Conservation (phyloP, 1,284 basidiomycete species). For the Veloporphyrellus conicus region DNA sequence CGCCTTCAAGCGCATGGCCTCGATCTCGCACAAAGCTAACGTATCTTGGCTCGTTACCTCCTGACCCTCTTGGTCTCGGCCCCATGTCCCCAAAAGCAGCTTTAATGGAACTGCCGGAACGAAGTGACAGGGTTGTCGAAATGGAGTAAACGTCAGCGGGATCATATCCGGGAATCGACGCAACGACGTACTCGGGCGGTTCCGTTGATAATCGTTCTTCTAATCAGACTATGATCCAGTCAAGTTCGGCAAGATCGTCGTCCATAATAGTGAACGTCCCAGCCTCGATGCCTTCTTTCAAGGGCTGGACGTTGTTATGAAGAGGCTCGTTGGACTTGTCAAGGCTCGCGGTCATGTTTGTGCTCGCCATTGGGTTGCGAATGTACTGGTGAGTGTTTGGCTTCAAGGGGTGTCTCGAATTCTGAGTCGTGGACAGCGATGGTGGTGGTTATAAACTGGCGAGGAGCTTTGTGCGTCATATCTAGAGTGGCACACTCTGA, state of each 20-base stretch:
- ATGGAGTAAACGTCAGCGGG: background rate
- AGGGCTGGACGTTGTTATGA: background rate
- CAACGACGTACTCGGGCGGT: conserved; percentile 1
- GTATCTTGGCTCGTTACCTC: background rate
- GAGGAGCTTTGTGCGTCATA: no score
- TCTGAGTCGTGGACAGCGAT: no score
- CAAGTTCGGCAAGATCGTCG: background rate
- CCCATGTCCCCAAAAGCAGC: no score
- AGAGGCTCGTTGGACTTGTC: background rate
- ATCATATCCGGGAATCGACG: background rate
- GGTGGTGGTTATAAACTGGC: no score
- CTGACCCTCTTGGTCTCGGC: no score
- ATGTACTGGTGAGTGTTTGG: no score
- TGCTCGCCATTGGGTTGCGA: background rate
- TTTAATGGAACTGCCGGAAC: background rate
- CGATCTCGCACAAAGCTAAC: background rate
- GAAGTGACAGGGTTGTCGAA: background rate
- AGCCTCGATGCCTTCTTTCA: background rate
- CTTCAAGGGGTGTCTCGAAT: no score
- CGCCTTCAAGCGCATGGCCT: background rate
- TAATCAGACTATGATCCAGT: background rate
- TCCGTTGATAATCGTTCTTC: background rate
- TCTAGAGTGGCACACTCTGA: no score
- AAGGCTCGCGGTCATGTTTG: background rate
- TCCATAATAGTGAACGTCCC: background rate